Base-by-base conservation (phyloP, 257 asterid genomes). In the Solanum paucissectum region DNA sequence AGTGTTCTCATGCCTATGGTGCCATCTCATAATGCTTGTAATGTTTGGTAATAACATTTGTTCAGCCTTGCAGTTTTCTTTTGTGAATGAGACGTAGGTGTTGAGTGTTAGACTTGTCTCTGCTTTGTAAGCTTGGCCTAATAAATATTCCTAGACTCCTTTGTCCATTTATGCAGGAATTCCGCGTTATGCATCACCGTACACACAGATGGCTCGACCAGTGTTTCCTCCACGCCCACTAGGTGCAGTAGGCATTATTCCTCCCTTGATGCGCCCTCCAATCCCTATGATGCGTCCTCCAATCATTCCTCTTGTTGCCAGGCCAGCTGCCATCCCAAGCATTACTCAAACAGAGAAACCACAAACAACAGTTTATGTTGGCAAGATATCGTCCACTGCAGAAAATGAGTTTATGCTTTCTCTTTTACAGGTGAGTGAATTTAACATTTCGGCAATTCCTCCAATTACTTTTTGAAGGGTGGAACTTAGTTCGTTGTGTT, bases 331-430 rank as follows among this genome's bases (percentile, higher is more conserved):
- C 66, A 52, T 76, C 37, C 92, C 95, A 88, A 90, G 33, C 87
- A 92, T 83, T 88, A 5, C 92, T 32, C 86, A 93, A 38, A 74
- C 91, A 21, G 98, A 97, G 88, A 92, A 95, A 91, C 95, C 97
- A n/a, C 99, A 95, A 89, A 96, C 98, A 32, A 96, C 98, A 23
- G 98, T 97, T 66, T 97, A 94, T 86, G 95, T 97, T 76, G 99
- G 99, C 88, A 96, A 96, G 94, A 95, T 97, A 84, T 93, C 98
- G 77, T 90, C 98, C 86, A 94, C 98, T 3, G 99, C 94, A 82
- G 99, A 97, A 88, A 95, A 97, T 90, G 99, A 97, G 83, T 96
- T 94, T 91, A 96, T 96, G 92, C 92, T 94, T 76, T 92, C 99
- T 73, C 98, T 97, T 86, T 91, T 97, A 95, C 94, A 97, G 92